Conservation (phyloP, 2,329 filamentous ascomycete species). For the Ophidiomyces ophidiicola region DNA sequence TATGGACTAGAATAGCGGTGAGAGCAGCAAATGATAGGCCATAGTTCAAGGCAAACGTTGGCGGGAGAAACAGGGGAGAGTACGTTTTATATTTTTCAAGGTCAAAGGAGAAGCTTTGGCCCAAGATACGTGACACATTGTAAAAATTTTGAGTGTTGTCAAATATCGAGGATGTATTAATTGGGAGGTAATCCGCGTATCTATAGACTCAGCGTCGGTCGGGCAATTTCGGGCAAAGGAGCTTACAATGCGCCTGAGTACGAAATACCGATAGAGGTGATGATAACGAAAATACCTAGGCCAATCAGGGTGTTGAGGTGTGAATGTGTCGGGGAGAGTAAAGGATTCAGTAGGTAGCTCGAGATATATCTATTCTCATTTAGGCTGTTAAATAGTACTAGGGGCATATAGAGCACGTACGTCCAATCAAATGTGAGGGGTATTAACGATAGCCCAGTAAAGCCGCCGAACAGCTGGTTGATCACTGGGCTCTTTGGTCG, state of each 20-base stretch:
- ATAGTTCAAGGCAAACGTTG: slow-evolving; percentile 58
- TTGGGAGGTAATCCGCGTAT: slow-evolving; percentile 47
- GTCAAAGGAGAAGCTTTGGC: slow-evolving; percentile 49
- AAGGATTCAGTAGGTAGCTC: slow-evolving; percentile 54
- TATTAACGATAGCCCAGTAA: slow-evolving; percentile 53
- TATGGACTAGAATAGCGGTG: slow-evolving; percentile 56
- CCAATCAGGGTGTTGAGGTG: slow-evolving; percentile 62
- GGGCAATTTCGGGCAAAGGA: slow-evolving; percentile 1
- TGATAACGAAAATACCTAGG: slow-evolving; percentile 52
- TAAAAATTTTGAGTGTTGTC: slow-evolving; percentile 56
- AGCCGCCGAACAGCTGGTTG: slow-evolving; percentile 62
- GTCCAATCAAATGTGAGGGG: slow-evolving; percentile 70
- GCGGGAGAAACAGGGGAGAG: slow-evolving; percentile 51
- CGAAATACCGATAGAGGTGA: slow-evolving; percentile 50
- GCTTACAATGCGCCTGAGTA: slow-evolving; percentile 54
- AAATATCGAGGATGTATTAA: slow-evolving; percentile 57
- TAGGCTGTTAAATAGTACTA: background rate
- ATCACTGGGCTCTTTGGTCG: slow-evolving; percentile 54
- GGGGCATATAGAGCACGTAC: slow-evolving; percentile 29
- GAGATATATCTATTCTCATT: slow-evolving; percentile 23
- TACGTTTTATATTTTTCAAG: slow-evolving; percentile 45
- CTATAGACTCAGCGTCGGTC: background rate
- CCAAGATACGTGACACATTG: slow-evolving; percentile 53
- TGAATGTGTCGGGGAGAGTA: slow-evolving; percentile 60
- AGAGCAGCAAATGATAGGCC: slow-evolving; percentile 63